Conservation (phyloP, 1,284 basidiomycete genomes). For the Pseudozyma tsukubaensis region DNA sequence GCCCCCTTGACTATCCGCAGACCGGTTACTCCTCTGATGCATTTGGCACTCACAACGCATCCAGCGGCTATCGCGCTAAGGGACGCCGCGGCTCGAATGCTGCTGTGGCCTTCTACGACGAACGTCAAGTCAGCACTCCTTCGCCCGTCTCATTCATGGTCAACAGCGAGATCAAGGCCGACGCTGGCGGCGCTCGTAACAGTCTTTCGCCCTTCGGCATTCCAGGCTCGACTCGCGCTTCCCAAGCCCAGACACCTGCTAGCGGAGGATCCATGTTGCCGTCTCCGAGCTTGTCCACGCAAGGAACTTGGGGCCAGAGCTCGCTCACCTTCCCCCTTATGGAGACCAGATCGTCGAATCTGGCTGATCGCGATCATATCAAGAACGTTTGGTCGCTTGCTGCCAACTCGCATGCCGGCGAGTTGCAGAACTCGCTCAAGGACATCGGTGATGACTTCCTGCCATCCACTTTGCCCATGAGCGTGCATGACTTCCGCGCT, state of each 20-base stretch:
- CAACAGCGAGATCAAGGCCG: constrained; percentile 58
- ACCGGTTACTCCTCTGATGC: constrained; percentile 32
- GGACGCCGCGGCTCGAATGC: constrained; percentile 43
- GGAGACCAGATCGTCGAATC: constrained; percentile 39
- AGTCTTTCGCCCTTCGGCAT: constrained; percentile 39
- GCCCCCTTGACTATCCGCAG: constrained; percentile 43
- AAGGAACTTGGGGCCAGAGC: constrained; percentile 57
- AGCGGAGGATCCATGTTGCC: constrained; percentile 48
- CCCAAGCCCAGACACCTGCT: constrained; percentile 44
- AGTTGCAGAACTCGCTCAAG: constrained; percentile 58
- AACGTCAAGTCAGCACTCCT: constrained; percentile 42
- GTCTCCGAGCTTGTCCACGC: constrained; percentile 51
- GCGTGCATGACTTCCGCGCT: constrained; percentile 52
- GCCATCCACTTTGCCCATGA: constrained; percentile 53
- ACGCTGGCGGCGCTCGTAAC: constrained; percentile 23
- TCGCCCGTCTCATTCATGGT: constrained; percentile 65
- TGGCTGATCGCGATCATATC: constrained; percentile 53
- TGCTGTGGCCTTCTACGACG: constrained; percentile 53
- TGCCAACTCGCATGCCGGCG: constrained; percentile 42
- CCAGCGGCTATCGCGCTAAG: constrained; percentile 27
- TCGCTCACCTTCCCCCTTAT: constrained; percentile 56
- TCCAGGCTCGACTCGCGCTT: constrained; percentile 30
- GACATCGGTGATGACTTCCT: constrained; percentile 60
- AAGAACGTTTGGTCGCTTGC: constrained; percentile 62
- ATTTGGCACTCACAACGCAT: constrained; percentile 21